A percentile compares a stretch with the other conserved stretches of the same genome.
Evolutionary conservation across 345 rosid species (phyloP).

Genomic region (Lepidium sativum): DNA sequence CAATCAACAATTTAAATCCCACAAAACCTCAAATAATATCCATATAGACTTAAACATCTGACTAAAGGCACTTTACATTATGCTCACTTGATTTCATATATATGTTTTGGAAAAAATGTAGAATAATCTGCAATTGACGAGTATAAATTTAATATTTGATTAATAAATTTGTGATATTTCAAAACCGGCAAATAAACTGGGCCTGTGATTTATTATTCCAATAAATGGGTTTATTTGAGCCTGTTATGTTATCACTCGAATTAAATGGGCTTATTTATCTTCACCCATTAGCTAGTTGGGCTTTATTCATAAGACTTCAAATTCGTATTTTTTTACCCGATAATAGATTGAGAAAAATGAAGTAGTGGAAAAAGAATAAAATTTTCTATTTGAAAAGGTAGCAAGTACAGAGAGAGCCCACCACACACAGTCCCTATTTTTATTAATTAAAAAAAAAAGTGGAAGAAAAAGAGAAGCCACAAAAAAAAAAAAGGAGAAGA

Average conservation of each 20-base stretch:
- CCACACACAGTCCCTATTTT: not conserved
- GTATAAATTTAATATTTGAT: too few relatives aligned
- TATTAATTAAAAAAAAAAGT: not conserved
- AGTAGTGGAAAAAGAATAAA: not conserved
- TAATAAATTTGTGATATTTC: too few relatives aligned
- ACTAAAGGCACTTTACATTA: too few relatives aligned
- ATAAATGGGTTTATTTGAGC: not conserved
- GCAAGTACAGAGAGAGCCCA: slow-evolving; percentile 4
- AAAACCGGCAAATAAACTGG: too few relatives aligned
- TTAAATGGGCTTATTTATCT: not conserved
- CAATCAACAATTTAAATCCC: too few relatives aligned
- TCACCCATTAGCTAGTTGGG: slow-evolving; percentile 3
- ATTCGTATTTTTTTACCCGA: not conserved
- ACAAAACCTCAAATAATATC: too few relatives aligned
- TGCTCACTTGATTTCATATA: too few relatives aligned
- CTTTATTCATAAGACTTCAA: not conserved
- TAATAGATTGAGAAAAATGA: too few relatives aligned
- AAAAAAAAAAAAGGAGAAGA: slow-evolving; percentile 1
- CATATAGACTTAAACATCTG: too few relatives aligned
- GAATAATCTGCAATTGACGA: too few relatives aligned
- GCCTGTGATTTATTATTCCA: too few relatives aligned
- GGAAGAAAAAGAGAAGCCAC: slow-evolving; percentile 8
- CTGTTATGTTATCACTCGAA: not conserved
- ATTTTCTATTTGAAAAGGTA: not conserved
- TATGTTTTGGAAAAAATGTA: too few relatives aligned